A percentile compares a stretch with the other conserved stretches of the same genome.
These are phyloP conservation scores for Cladophialophora yegresii DNA, from an alignment of 2,329 filamentous ascomycete genomes.

Conservation along the genomic window DNA sequence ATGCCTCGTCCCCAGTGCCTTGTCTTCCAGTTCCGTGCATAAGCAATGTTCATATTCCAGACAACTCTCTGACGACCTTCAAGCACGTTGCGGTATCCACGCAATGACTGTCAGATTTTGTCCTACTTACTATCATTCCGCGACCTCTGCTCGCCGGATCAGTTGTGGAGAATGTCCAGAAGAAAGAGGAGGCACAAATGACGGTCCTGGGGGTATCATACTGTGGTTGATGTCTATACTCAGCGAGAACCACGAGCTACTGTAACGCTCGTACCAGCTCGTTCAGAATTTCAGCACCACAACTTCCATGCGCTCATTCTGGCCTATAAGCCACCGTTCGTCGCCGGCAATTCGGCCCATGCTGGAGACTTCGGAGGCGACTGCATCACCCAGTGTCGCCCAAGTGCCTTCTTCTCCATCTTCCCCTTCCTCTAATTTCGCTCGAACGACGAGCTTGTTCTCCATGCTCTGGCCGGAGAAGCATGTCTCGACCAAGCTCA, in stretches of 20 bases:
- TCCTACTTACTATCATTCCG: background rate
- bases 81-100: background rate
- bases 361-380: slow-evolving; percentile 54
- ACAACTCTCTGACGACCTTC: background rate
- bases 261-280: background rate
- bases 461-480: slow-evolving; percentile 39
- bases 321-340: slow-evolving; percentile 64
- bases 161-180: background rate
- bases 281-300: slow-evolving; percentile 56
- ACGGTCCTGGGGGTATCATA: background rate
- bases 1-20: background rate
- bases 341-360: slow-evolving; percentile 61
- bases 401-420: slow-evolving; percentile 11
- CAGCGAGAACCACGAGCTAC: background rate
- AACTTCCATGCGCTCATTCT: slow-evolving; percentile 55
- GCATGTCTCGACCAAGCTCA: slow-evolving; percentile 42
- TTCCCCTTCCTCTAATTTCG: slow-evolving; percentile 37
- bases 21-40: background rate
- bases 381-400: slow-evolving; percentile 37
- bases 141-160: background rate
- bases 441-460: slow-evolving; percentile 39
- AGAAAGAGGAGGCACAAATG: background rate
- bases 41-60: background rate
- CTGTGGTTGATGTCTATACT: background rate
- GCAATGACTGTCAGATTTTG: background rate